Percentiles rank a stretch among this genome's conserved stretches.
These are phyloP conservation scores for Chlorociboria aeruginascens DNA, from an alignment of 495 filamentous ascomycete genomes.

Conservation along the genomic window DNA sequence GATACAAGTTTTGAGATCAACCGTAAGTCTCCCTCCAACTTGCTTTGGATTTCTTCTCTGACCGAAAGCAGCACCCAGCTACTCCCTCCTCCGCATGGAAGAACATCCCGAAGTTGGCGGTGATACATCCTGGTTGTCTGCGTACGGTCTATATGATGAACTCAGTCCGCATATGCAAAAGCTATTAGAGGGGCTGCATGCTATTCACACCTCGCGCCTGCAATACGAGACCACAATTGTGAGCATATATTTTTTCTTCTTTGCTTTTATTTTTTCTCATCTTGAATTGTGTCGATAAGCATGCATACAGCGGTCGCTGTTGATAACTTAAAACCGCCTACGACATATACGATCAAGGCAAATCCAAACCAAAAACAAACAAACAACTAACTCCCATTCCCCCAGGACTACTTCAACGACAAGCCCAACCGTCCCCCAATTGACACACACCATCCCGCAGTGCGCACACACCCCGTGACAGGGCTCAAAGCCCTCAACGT, in stretches of 20 bases:
- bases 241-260: not conserved
- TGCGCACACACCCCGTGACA: too few relatives aligned
- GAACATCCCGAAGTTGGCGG: slow-evolving; percentile 40
- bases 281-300: too few relatives aligned
- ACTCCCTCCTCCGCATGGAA: slow-evolving; percentile 42
- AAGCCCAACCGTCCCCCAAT: too few relatives aligned
- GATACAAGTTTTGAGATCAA: slow-evolving; percentile 42
- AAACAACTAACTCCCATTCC: too few relatives aligned
- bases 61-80: slow-evolving; percentile 26
- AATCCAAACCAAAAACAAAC: too few relatives aligned
- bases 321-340: slow-evolving; percentile 17
- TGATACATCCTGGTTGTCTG: slow-evolving; percentile 39
- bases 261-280: too few relatives aligned
- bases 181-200: slow-evolving; percentile 37
- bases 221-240: slow-evolving; percentile 31
- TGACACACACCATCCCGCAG: too few relatives aligned
- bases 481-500: too few relatives aligned
- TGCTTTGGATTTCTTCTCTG: not conserved
- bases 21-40: slow-evolving; percentile 12
- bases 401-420: too few relatives aligned
- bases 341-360: too few relatives aligned
- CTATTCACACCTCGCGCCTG: slow-evolving; percentile 36
- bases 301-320: too few relatives aligned
- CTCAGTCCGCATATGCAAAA: slow-evolving; percentile 32
- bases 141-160: slow-evolving; percentile 38